phyloP scores from a whole-genome alignment of 139 green algal species.

The Desmodesmus armatus region DNA sequence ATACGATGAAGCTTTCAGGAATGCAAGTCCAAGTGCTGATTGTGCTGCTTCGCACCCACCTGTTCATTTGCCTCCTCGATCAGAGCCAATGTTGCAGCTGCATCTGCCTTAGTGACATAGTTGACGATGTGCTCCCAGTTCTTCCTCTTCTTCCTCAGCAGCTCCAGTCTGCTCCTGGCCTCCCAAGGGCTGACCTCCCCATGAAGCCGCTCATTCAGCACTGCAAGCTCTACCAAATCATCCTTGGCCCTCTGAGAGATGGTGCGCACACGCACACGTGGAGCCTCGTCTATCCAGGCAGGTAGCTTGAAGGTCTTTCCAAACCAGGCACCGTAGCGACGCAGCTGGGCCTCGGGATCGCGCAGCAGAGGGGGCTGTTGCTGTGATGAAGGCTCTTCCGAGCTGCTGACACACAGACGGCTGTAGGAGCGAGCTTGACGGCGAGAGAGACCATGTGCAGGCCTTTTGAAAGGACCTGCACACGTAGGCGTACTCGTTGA shows the following conservation, averaged over 20 bases:
- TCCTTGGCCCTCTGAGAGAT: slow-evolving; percentile 61
- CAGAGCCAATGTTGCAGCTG: slow-evolving; percentile 72
- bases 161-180: slow-evolving; percentile 72
- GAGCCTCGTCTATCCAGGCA: slow-evolving; percentile 65
- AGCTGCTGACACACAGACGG: neutral
- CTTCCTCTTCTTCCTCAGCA: slow-evolving; percentile 67
- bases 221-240: slow-evolving; percentile 79
- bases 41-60: slow-evolving; percentile 46
- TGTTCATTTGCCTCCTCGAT: slow-evolving; percentile 86
- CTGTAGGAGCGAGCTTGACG: neutral
- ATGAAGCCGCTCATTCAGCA: slow-evolving; percentile 80
- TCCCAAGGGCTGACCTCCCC: slow-evolving; percentile 58
- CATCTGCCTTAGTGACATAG: slow-evolving; percentile 76
- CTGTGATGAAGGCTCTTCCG: slow-evolving; percentile 11
- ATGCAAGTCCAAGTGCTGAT: neutral
- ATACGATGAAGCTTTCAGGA: neutral
- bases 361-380: neutral
- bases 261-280: slow-evolving; percentile 70
- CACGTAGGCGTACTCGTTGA: too few species aligned
- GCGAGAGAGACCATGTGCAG: neutral
- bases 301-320: slow-evolving; percentile 50
- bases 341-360: slow-evolving; percentile 55
- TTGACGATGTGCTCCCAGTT: slow-evolving; percentile 89
- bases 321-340: slow-evolving; percentile 57
- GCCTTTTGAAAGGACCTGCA: too few species aligned